Conservation (phyloP, 805 yeast species). For the Yarrowia osloensis region DNA sequence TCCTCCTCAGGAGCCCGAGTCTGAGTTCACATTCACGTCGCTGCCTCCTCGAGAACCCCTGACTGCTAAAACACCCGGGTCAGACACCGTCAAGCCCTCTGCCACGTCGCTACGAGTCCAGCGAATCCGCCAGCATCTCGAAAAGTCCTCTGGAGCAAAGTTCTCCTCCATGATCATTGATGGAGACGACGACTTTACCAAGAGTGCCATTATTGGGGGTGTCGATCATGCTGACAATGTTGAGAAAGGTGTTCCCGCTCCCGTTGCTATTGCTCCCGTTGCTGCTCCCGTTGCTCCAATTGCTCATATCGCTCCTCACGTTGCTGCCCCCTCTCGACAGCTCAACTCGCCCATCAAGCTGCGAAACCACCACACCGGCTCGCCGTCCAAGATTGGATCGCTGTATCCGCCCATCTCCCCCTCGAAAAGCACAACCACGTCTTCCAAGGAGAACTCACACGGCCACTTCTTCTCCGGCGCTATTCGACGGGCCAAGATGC, state of each 20-base stretch:
- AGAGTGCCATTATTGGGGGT: background rate
- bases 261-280: background rate
- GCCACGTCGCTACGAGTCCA: constrained; percentile 15
- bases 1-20: background rate
- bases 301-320: too few species aligned
- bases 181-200: constrained; percentile 12
- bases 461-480: constrained; percentile 19
- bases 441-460: background rate
- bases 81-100: background rate
- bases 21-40: constrained; percentile 12
- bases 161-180: constrained; percentile 27
- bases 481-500: constrained; percentile 6
- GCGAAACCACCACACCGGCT: constrained; percentile 4
- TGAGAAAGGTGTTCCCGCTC: background rate
- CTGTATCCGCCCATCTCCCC: constrained; percentile 17
- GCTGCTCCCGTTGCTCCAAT: background rate
- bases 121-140: constrained; percentile 12
- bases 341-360: constrained; percentile 24
- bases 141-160: constrained; percentile 1
- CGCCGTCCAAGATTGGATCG: constrained; percentile 3
- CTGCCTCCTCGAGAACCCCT: constrained; percentile 24
- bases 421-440: background rate
- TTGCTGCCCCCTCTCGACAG: background rate
- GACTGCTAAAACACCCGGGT: constrained; percentile 6
- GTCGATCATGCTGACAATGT: background rate